phyloP scores from a whole-genome alignment of 2,329 filamentous ascomycete species.

The Epichloe glyceriae region DNA sequence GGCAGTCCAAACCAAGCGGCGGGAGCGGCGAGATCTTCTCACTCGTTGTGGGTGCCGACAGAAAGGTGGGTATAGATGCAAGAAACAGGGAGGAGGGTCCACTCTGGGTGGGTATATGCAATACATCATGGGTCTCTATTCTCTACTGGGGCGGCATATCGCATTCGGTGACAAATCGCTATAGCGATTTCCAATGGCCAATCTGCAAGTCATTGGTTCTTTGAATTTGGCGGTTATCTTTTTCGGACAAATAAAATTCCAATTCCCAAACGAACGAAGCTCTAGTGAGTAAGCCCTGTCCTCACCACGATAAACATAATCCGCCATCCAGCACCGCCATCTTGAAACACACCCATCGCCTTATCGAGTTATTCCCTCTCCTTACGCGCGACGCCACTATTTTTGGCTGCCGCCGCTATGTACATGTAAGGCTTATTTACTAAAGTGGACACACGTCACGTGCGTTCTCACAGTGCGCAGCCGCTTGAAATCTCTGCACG shows the following conservation, averaged over 20 bases:
- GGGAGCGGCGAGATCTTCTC: slow-evolving; percentile 9
- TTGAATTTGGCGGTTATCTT: too few relatives aligned
- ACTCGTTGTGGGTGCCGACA: slow-evolving; percentile 6
- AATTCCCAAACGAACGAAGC: too few relatives aligned
- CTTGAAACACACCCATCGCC: background rate
- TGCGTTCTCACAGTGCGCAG: slow-evolving; percentile 15
- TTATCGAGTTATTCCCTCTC: background rate
- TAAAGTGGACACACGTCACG: slow-evolving; percentile 11
- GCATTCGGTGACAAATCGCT: background rate
- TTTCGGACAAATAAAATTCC: too few relatives aligned
- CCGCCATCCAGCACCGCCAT: background rate
- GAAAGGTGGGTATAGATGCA: background rate
- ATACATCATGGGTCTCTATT: background rate
- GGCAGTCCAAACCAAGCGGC: slow-evolving; percentile 6
- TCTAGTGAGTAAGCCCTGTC: too few relatives aligned
- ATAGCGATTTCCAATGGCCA: background rate
- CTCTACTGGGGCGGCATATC: background rate
- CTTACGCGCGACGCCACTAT: background rate
- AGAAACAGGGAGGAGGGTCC: background rate
- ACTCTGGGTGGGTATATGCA: slow-evolving; percentile 1
- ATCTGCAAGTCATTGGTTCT: too few relatives aligned
- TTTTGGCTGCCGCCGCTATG: background rate
- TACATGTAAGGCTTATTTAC: background rate
- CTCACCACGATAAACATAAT: too few relatives aligned
- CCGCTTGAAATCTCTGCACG: slow-evolving; percentile 14